A percentile compares a stretch with the other conserved stretches of the same genome.
Evolutionary conservation across 805 yeast species (phyloP).

Genomic region (Cyberlindnera amylophila): DNA sequence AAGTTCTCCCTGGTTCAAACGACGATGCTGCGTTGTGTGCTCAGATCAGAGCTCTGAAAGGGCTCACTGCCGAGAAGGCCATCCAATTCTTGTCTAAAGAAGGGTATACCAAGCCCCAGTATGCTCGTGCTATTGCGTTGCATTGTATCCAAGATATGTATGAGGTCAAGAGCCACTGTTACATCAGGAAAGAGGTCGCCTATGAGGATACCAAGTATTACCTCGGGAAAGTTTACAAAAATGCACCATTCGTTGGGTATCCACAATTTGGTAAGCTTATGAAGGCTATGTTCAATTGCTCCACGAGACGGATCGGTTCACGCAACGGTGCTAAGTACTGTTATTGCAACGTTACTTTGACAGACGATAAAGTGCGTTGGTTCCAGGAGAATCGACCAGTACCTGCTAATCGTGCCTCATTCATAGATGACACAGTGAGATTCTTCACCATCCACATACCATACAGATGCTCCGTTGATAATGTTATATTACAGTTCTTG

Average conservation of each 20-base stretch:
- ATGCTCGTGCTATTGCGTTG: slow-evolving; percentile 6
- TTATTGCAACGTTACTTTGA: slow-evolving; percentile 33
- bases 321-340: slow-evolving; percentile 83
- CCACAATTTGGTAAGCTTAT: slow-evolving; percentile 18
- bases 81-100: not conserved
- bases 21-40: not conserved
- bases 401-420: not conserved
- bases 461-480: slow-evolving; percentile 6
- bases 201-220: slow-evolving; percentile 14
- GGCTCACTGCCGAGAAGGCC: not conserved
- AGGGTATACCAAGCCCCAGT: not conserved
- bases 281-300: slow-evolving; percentile 4
- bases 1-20: too few species aligned
- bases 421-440: slow-evolving; percentile 5
- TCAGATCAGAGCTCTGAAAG: not conserved
- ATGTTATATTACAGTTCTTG: slow-evolving; percentile 7
- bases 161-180: not conserved
- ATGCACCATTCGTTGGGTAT: not conserved
- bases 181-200: slow-evolving; percentile 12
- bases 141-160: slow-evolving; percentile 10
- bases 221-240: slow-evolving; percentile 6
- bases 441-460: slow-evolving; percentile 7
- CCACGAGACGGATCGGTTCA: slow-evolving; percentile 57
- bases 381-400: slow-evolving; percentile 3
- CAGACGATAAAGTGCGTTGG: not conserved